phyloP scores from a whole-genome alignment of 2,329 filamentous ascomycete species.

The Talaromyces sp. region DNA sequence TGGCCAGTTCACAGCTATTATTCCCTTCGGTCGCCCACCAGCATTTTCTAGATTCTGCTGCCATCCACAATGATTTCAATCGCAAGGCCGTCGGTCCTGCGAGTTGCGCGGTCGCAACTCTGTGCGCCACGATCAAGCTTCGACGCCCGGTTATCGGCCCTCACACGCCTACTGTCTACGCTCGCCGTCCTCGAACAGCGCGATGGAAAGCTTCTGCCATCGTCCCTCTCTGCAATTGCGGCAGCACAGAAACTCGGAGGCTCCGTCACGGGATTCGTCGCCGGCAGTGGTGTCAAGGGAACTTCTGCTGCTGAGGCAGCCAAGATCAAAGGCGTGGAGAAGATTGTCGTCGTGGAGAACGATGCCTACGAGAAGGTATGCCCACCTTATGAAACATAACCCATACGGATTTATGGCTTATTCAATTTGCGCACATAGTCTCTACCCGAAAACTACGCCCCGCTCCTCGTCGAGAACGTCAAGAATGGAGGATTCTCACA shows the following conservation, averaged over 20 bases:
- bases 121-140: slow-evolving; percentile 32
- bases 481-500: slow-evolving; percentile 94
- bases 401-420: not conserved
- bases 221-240: slow-evolving; percentile 77
- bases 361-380: slow-evolving; percentile 82
- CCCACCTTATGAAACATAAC: not conserved
- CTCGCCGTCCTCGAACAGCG: slow-evolving; percentile 89
- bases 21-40: not conserved
- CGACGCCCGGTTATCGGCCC: slow-evolving; percentile 48
- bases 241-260: slow-evolving; percentile 85
- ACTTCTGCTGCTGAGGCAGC: slow-evolving; percentile 73
- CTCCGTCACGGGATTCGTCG: slow-evolving; percentile 77
- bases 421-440: slow-evolving; percentile 48
- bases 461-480: slow-evolving; percentile 89
- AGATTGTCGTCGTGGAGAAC: slow-evolving; percentile 85
- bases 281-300: slow-evolving; percentile 68
- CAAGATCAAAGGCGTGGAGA: slow-evolving; percentile 84
- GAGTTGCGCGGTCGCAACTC: slow-evolving; percentile 42
- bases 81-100: slow-evolving; percentile 34
- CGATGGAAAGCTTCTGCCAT: slow-evolving; percentile 76
- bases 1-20: not conserved
- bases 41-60: not conserved
- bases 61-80: slow-evolving; percentile 19
- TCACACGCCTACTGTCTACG: slow-evolving; percentile 72
- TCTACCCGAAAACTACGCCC: slow-evolving; percentile 89